These are phyloP conservation scores for Candida loeiensis DNA, from an alignment of 805 yeast species.

Conservation along the genomic window DNA sequence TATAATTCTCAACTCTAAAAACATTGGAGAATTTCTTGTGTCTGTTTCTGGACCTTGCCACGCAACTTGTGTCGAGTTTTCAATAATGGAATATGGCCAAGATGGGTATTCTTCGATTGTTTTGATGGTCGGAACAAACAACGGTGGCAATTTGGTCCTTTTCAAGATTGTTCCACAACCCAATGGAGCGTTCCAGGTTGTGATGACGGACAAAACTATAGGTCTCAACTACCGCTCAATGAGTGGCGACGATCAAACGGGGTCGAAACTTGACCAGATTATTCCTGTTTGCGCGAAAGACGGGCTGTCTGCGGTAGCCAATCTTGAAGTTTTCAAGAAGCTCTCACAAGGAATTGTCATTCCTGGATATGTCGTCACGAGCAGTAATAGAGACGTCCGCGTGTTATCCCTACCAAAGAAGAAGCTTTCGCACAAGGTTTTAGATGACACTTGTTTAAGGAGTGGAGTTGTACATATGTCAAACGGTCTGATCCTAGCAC, in stretches of 20 bases:
- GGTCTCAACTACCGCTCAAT: constrained; percentile 32
- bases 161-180: constrained; percentile 64
- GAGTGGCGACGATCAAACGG: constrained; percentile 35
- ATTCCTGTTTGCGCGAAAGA: constrained; percentile 54
- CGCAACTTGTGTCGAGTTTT: constrained; percentile 66
- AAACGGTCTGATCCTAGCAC: constrained; percentile 47
- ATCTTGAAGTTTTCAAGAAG: constrained; percentile 50
- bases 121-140: constrained; percentile 70
- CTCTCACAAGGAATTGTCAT: constrained; percentile 58
- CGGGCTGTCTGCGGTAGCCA: constrained; percentile 68
- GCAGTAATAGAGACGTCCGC: constrained; percentile 59
- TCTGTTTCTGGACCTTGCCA: constrained; percentile 28
- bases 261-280: constrained; percentile 50
- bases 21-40: constrained; percentile 26
- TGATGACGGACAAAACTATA: constrained; percentile 42
- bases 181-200: constrained; percentile 57
- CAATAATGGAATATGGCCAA: constrained; percentile 63
- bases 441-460: constrained; percentile 45
- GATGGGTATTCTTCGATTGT: constrained; percentile 72
- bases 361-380: constrained; percentile 59
- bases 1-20: constrained; percentile 45
- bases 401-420: constrained; percentile 57
- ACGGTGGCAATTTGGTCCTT: constrained; percentile 62
- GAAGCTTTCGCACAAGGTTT: constrained; percentile 61
- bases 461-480: constrained; percentile 50